Base-by-base conservation (phyloP, 2,329 filamentous ascomycete species). In the Clathrospora elynae region DNA sequence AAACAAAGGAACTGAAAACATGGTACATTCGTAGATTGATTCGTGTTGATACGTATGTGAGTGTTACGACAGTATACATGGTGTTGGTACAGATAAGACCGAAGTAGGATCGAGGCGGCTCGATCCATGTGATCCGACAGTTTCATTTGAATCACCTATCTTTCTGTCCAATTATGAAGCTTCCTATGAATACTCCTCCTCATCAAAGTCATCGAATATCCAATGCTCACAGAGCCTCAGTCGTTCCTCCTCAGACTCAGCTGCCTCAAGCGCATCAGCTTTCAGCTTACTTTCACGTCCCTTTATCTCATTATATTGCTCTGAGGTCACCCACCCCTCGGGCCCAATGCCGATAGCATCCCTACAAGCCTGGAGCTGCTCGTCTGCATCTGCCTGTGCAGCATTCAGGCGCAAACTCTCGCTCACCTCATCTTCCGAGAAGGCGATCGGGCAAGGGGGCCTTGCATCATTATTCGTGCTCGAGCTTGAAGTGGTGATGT, bases 161-260 rank as follows among this genome's bases (percentile, higher is more conserved):
- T n/a, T n/a, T n/a, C n/a, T n/a, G n/a, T n/a, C n/a, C n/a, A n/a
- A n/a, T n/a, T n/a, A n/a, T n/a, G n/a, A n/a, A n/a, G n/a, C n/a
- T n/a, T n/a, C n/a, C n/a, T n/a, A n/a, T n/a, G n/a, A 42, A 50
- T 62, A 61, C 43, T 58, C 53, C 14, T 56, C 51, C 51, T 70
- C 65, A 49, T 67, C 58, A 40, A 64, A 61, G 40, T 69, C 63
- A 44, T 64, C 61, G 32, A 64, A 62, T 5, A 57, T 46, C 62
- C 60, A 65, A 48, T 65, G 57, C 48, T 58, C 47, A 10, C 4
- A 22, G 18, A 60, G 17, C 29, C 16, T 51, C 35, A 20, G 13
- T 23, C 53, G 37, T 36, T 60, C 59, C 14, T 56, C 46, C 8
- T 58, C 43, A 24, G 54, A 51, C 39, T 64, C 55, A 41, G 55